These are phyloP conservation scores for Jamesozyma spencerorum DNA, from an alignment of 805 yeast species.

Conservation along the genomic window DNA sequence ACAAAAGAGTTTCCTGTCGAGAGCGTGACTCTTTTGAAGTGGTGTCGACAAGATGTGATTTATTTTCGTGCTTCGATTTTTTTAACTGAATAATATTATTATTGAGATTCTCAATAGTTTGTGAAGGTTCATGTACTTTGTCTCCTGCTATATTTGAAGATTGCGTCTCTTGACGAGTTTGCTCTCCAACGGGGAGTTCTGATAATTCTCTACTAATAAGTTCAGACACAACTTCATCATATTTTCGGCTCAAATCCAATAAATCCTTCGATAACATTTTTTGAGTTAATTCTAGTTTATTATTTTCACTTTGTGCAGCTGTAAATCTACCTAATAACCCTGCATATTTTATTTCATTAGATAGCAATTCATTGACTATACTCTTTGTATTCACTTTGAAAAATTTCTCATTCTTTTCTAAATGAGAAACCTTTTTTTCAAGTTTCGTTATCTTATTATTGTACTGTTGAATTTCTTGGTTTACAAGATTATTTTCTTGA, in stretches of 20 bases:
- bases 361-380: conserved; percentile 8
- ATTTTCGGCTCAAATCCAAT: background rate
- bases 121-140: too few species aligned
- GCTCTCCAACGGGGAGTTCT: too few species aligned
- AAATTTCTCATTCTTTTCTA: conserved; percentile 3
- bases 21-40: background rate
- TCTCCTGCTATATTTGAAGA: too few species aligned
- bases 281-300: background rate
- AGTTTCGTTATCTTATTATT: conserved; percentile 1
- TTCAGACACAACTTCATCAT: background rate
- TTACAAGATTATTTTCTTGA: background rate
- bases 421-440: conserved; percentile 2
- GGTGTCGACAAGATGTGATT: too few species aligned
- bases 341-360: conserved; percentile 8
- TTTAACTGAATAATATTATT: too few species aligned
- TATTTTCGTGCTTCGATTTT: too few species aligned
- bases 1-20: too few species aligned
- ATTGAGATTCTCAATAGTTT: too few species aligned
- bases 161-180: too few species aligned
- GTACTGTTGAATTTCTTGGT: background rate
- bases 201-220: background rate
- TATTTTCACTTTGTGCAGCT: conserved; percentile 1
- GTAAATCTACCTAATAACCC: conserved; percentile 7
- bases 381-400: conserved; percentile 1
- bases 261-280: background rate